Evolutionary conservation across 495 filamentous ascomycete species (phyloP).

Genomic region (Jackrogersella minutella): DNA sequence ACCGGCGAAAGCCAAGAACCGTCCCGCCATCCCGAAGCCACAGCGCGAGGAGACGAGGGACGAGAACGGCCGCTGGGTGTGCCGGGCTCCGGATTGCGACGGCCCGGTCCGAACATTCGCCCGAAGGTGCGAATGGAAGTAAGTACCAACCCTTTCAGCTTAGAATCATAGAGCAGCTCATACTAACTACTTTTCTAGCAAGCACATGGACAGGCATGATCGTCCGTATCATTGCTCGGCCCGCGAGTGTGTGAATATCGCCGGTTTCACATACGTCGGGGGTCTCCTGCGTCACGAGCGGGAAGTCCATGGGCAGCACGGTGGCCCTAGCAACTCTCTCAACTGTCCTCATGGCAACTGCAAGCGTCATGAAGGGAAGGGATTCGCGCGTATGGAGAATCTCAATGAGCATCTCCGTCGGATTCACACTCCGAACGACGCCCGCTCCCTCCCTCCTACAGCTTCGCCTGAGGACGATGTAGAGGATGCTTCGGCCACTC

Average conservation of each 20-base stretch:
- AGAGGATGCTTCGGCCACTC: constrained; percentile 22
- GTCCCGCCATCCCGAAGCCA: constrained; percentile 55
- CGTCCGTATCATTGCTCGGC: constrained; percentile 85
- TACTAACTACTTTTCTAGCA: constrained; percentile 58
- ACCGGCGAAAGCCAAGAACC: background rate
- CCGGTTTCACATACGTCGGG: constrained; percentile 92
- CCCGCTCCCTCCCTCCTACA: constrained; percentile 29
- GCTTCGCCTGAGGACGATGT: constrained; percentile 34
- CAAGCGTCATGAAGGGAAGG: constrained; percentile 77
- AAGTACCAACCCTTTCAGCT: constrained; percentile 47
- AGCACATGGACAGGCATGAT: constrained; percentile 98
- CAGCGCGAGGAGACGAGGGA: constrained; percentile 63
- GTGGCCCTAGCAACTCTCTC: constrained; percentile 78
- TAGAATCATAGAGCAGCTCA: background rate
- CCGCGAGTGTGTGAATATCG: constrained; percentile 82
- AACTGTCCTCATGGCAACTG: constrained; percentile 83
- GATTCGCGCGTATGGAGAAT: constrained; percentile 88
- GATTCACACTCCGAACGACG: constrained; percentile 66
- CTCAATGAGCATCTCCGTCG: constrained; percentile 85
- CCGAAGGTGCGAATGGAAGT: constrained; percentile 93
- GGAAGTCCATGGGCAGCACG: constrained; percentile 88
- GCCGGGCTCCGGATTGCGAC: constrained; percentile 66
- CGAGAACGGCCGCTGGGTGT: constrained; percentile 71
- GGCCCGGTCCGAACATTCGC: constrained; percentile 67
- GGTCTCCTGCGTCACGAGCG: constrained; percentile 87